Conservation (phyloP, 2,329 filamentous ascomycete species). For the Verruconis gallopava region DNA sequence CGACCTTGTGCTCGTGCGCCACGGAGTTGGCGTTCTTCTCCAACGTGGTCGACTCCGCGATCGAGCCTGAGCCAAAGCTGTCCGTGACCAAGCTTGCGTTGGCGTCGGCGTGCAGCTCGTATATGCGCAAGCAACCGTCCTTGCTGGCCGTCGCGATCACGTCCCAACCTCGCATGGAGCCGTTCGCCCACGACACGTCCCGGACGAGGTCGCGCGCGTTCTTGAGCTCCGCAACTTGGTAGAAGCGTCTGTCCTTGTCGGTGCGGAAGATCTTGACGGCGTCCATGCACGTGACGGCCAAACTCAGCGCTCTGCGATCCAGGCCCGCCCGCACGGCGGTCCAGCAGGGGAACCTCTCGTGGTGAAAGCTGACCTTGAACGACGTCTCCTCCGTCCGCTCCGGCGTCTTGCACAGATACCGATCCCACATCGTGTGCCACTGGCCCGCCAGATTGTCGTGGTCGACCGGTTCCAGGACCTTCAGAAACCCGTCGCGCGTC, state of each 20-base stretch:
- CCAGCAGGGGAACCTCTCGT: conserved; percentile 71
- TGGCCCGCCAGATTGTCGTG: conserved; percentile 69
- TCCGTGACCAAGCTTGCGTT: neutral
- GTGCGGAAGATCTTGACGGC: conserved; percentile 74
- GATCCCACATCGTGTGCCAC: conserved; percentile 50
- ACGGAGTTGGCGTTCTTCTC: conserved; percentile 17
- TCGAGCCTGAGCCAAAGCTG: conserved; percentile 13
- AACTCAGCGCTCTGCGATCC: conserved; percentile 59
- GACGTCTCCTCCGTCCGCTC: conserved; percentile 72
- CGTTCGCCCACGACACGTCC: conserved; percentile 85
- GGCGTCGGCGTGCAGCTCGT: conserved; percentile 52
- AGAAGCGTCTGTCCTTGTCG: conserved; percentile 63
- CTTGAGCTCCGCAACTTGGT: conserved; percentile 63
- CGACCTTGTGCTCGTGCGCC: conserved; percentile 10
- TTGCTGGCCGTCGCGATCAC: conserved; percentile 84
- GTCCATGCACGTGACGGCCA: conserved; percentile 81
- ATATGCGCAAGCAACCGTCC: conserved; percentile 82
- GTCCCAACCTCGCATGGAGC: conserved; percentile 81
- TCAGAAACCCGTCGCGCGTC: conserved; percentile 66
- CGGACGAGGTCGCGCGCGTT: conserved; percentile 67
- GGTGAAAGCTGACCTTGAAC: conserved; percentile 79
- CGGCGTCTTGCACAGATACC: conserved; percentile 34
- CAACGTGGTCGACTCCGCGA: conserved; percentile 16
- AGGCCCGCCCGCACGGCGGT: conserved; percentile 69
- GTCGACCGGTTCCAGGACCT: conserved; percentile 73